Evolutionary conservation across 352 stramenopile species (phyloP), one percentile per base, ranked within the genome.

Genomic region (Elongisporangium prolatum): DNA sequence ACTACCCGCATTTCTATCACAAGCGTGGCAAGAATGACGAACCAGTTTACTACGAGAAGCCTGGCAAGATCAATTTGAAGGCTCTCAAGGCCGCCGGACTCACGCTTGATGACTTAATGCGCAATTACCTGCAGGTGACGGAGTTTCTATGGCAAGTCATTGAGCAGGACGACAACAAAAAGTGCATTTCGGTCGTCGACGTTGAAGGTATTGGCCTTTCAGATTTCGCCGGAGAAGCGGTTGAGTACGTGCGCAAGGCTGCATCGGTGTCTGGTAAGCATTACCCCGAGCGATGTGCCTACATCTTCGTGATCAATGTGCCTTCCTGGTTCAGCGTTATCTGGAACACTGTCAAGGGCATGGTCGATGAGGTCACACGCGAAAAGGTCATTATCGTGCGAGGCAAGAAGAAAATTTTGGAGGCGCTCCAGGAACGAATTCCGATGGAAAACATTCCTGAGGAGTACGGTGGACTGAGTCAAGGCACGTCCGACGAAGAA

Each of bases 251-350:
- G 56, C 79, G 78, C 52, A 89, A 90, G 57, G 75, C 79, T 4
- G 69, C 84, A 4, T 71, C 67, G 0, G 70, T 97, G 28, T 97
- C 96, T 48, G 89, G 89, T 24, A 82, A 82, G 49, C 91, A 98
- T 69, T 98, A 97, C 68, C 95, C 95, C 1, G 87, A 97, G 66
- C 81, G 95, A 18, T 96, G 87, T 40, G 87, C 94, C 58, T 96
- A 94, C 64, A 98, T 97, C 52, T 89, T 98, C 21, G 76, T 98
- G 25, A 88, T 98, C 59, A 98, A 98, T 72, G 89, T 97, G 34
- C 95, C 95, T 14, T 93, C 78, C 48, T 98, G 95, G 95, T 97
- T 98, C 67, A 88, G 84, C 57, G 80, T 88, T 48, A 77, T 98
- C 50, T 98, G 94, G 79, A 97, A 96, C 67, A 78, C 94, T 13